These are phyloP conservation scores for Coelastrella sp. DNA, from an alignment of 139 green algal species.

Conservation along the genomic window DNA sequence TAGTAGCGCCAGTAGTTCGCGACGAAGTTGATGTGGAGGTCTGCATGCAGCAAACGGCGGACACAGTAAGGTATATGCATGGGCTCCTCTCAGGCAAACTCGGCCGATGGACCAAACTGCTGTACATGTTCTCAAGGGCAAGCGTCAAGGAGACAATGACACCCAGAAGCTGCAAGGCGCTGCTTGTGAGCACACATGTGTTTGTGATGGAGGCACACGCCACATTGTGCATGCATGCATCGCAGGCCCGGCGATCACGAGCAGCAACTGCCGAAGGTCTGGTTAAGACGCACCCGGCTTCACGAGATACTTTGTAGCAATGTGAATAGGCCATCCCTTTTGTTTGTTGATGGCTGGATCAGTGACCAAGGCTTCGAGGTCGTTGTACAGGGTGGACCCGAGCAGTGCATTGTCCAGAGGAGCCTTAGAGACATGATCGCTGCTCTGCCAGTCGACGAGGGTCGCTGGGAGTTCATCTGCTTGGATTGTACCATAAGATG, in stretches of 20 bases:
- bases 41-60: slow-evolving; percentile 4
- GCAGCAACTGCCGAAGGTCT: neutral
- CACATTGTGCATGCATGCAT: neutral
- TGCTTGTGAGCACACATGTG: too few species aligned
- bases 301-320: slow-evolving; percentile 9
- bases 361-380: neutral
- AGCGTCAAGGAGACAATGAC: too few species aligned
- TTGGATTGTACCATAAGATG: neutral
- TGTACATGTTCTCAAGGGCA: too few species aligned
- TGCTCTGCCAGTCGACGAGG: neutral
- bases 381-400: neutral
- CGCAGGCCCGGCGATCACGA: neutral
- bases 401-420: neutral
- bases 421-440: neutral
- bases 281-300: slow-evolving; percentile 4
- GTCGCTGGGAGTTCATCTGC: neutral
- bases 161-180: too few species aligned
- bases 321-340: neutral
- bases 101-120: too few species aligned
- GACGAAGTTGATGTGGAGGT: neutral
- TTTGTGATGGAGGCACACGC: neutral
- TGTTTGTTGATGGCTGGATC: neutral
- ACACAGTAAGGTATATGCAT: neutral
- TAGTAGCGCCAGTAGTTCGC: neutral
- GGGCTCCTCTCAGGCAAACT: too few species aligned